phyloP scores from a whole-genome alignment of 2,329 filamentous ascomycete genomes.

The Aureobasidium lini region DNA sequence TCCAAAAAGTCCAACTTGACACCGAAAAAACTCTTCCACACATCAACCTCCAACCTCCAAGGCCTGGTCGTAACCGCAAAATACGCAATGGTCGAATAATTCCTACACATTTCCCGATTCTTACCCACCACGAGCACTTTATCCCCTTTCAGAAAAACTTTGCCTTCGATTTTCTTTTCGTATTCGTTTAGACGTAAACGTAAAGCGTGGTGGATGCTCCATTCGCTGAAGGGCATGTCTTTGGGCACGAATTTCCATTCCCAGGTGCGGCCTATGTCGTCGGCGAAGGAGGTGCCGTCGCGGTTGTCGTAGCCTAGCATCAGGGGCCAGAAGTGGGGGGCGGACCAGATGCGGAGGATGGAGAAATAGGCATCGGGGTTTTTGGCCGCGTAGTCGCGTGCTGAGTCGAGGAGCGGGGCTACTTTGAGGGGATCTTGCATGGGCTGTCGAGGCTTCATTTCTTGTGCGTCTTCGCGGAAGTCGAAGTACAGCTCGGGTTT shows the following conservation, averaged over 20 bases:
- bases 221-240: constrained; percentile 39
- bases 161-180: constrained; percentile 27
- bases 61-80: constrained; percentile 43
- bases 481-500: constrained; percentile 40
- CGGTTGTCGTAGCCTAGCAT: constrained; percentile 36
- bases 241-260: constrained; percentile 44
- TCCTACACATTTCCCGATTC: constrained; percentile 34
- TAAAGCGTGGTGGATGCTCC: constrained; percentile 36
- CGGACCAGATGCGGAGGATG: constrained; percentile 40
- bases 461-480: constrained; percentile 25
- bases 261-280: constrained; percentile 38
- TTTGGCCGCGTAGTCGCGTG: constrained; percentile 24
- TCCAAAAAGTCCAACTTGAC: constrained; percentile 40
- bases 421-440: constrained; percentile 30
- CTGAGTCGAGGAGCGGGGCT: constrained; percentile 27
- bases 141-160: constrained; percentile 36
- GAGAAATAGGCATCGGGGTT: constrained; percentile 33
- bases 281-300: constrained; percentile 32
- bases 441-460: constrained; percentile 20
- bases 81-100: constrained; percentile 33
- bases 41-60: constrained; percentile 44
- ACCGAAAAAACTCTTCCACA: constrained; percentile 46
- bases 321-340: constrained; percentile 44
- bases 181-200: constrained; percentile 27
- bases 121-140: constrained; percentile 41